phyloP scores from a whole-genome alignment of 2,329 filamentous ascomycete genomes.

The Dothideomycetes sp. region DNA sequence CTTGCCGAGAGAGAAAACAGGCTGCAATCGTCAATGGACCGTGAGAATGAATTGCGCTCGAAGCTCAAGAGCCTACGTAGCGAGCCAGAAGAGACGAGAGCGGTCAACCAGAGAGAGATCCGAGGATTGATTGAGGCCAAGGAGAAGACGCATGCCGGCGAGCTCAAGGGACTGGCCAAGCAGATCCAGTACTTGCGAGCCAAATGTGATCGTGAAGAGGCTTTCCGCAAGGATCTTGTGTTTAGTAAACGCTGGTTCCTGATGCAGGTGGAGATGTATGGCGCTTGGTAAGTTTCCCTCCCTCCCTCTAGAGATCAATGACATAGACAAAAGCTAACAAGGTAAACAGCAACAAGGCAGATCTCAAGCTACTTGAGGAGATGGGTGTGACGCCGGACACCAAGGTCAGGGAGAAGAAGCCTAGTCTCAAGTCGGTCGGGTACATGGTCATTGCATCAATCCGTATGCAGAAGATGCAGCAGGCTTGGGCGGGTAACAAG shows the following conservation, averaged over 20 bases:
- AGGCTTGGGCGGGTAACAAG: slow-evolving; percentile 42
- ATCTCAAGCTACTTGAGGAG: slow-evolving; percentile 73
- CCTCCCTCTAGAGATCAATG: not conserved
- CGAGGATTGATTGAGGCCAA: slow-evolving; percentile 31
- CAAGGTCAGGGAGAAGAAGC: slow-evolving; percentile 36
- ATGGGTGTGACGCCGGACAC: slow-evolving; percentile 59
- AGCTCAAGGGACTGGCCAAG: slow-evolving; percentile 72
- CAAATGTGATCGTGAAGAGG: slow-evolving; percentile 68
- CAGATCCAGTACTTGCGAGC: slow-evolving; percentile 89
- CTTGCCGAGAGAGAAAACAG: slow-evolving; percentile 24
- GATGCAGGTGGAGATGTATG: slow-evolving; percentile 71
- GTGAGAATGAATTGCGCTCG: slow-evolving; percentile 28
- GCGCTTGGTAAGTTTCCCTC: slow-evolving; percentile 68
- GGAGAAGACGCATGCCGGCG: slow-evolving; percentile 61
- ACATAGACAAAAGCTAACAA: slow-evolving; percentile 4
- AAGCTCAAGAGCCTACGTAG: slow-evolving; percentile 22
- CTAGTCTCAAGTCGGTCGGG: slow-evolving; percentile 40
- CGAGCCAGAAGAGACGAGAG: slow-evolving; percentile 17
- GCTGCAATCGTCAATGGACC: slow-evolving; percentile 22
- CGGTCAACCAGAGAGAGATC: slow-evolving; percentile 22
- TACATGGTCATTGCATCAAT: slow-evolving; percentile 41
- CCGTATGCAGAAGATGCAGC: slow-evolving; percentile 42
- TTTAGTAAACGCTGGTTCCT: slow-evolving; percentile 81
- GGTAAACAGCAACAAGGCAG: slow-evolving; percentile 72
- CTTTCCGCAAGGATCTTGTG: slow-evolving; percentile 68